A percentile compares a stretch with the other conserved stretches of the same genome.
These are phyloP conservation scores for Cryptosporidium bovis DNA, from an alignment of 169 alveolate genomes.

Conservation along the genomic window DNA sequence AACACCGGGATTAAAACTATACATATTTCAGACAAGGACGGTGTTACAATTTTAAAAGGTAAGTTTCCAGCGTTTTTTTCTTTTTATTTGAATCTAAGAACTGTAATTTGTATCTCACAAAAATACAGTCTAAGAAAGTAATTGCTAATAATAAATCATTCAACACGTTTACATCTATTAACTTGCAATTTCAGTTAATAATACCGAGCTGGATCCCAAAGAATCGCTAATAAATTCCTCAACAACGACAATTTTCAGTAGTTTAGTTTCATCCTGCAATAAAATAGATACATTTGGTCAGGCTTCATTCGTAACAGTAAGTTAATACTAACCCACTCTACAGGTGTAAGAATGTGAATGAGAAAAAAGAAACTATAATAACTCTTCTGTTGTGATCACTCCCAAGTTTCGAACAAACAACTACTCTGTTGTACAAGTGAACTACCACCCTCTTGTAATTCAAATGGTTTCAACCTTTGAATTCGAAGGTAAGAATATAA, in stretches of 20 bases:
- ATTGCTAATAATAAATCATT: too few species aligned
- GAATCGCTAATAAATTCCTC: not conserved
- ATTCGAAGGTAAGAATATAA: constrained; percentile 38
- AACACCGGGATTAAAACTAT: constrained; percentile 34
- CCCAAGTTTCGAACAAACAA: constrained; percentile 26
- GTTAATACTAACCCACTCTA: not conserved
- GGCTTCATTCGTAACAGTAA: constrained; percentile 41
- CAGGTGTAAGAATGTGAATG: not conserved
- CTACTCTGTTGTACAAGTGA: constrained; percentile 27
- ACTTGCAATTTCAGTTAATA: not conserved
- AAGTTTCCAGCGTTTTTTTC: not conserved
- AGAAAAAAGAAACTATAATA: not conserved
- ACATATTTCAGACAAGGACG: constrained; percentile 42
- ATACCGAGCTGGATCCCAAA: not conserved
- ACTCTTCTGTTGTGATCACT: not conserved
- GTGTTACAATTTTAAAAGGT: constrained; percentile 58
- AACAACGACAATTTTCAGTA: constrained; percentile 8
- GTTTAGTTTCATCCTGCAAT: constrained; percentile 32
- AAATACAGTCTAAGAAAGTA: too few species aligned
- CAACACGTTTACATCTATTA: not conserved
- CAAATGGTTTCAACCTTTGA: constrained; percentile 31
- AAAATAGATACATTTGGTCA: constrained; percentile 48
- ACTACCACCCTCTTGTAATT: constrained; percentile 35
- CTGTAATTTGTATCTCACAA: too few species aligned
- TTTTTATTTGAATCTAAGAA: too few species aligned